A percentile compares a stretch with the other conserved stretches of the same genome.
These are phyloP conservation scores for Hypoxylon sp. DNA, from an alignment of 2,329 filamentous ascomycete genomes.

Conservation along the genomic window DNA sequence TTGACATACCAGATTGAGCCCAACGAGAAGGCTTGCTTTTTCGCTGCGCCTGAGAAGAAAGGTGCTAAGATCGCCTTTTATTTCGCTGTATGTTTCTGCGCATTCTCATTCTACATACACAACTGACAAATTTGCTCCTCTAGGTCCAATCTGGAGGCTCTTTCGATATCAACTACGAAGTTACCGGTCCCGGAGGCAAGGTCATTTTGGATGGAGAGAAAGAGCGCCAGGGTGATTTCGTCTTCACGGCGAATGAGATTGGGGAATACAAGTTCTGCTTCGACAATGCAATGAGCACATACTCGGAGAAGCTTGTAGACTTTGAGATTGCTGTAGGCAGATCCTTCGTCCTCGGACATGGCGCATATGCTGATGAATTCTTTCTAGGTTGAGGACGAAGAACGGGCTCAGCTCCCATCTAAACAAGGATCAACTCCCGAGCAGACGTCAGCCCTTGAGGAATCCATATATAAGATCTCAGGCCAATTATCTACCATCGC, in stretches of 20 bases:
- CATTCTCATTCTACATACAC: background rate
- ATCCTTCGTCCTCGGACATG: constrained; percentile 8
- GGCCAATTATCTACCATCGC: constrained; percentile 93
- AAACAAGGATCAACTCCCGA: constrained; percentile 74
- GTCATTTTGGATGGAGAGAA: constrained; percentile 88
- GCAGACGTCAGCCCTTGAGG: constrained; percentile 89
- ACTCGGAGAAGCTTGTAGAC: constrained; percentile 96
- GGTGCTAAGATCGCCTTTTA: constrained; percentile 97
- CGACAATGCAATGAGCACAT: constrained; percentile 98
- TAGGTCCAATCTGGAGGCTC: constrained; percentile 98
- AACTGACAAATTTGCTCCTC: constrained; percentile 26
- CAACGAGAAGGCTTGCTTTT: constrained; percentile 98
- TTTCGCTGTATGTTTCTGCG: constrained; percentile 80
- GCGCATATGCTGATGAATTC: constrained; percentile 35
- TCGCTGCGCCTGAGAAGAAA: constrained; percentile 79
- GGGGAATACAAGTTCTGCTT: constrained; percentile 99
- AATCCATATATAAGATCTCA: constrained; percentile 95
- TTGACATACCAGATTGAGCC: constrained; percentile 92
- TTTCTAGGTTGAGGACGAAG: constrained; percentile 50
- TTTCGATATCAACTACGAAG: constrained; percentile 95
- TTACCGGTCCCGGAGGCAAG: constrained; percentile 84
- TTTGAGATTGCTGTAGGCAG: constrained; percentile 90
- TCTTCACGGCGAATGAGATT: constrained; percentile 89
- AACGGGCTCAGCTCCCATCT: constrained; percentile 49
- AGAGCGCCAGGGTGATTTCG: constrained; percentile 95